phyloP scores from a whole-genome alignment of 2,329 filamentous ascomycete species.

The Colletotrichum musae region DNA sequence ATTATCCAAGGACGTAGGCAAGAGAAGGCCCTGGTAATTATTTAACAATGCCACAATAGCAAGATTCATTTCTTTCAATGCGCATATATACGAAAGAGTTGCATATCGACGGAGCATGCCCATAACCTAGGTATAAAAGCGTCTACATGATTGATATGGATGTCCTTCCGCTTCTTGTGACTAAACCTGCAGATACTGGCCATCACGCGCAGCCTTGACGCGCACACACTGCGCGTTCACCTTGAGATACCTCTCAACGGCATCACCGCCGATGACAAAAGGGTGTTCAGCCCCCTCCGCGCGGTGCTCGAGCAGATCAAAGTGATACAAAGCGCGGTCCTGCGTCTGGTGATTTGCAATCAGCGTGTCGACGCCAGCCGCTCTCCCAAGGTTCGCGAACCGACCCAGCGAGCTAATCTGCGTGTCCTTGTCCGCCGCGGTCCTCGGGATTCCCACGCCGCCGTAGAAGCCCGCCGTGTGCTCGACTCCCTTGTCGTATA shows the following conservation, averaged over 20 bases:
- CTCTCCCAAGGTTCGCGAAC: conserved; percentile 12
- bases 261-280: conserved; percentile 25
- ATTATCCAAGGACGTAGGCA: too few relatives aligned
- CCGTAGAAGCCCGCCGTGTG: conserved; percentile 46
- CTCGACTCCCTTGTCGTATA: conserved; percentile 41
- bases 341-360: conserved; percentile 30
- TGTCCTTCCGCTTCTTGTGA: background rate
- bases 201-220: conserved; percentile 23
- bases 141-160: too few relatives aligned
- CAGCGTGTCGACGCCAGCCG: conserved; percentile 25
- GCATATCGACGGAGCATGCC: too few relatives aligned
- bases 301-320: conserved; percentile 23
- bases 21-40: too few relatives aligned
- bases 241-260: conserved; percentile 10
- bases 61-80: background rate
- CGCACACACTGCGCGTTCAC: conserved; percentile 6
- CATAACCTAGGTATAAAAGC: too few relatives aligned
- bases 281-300: conserved; percentile 6
- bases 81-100: too few relatives aligned
- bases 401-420: conserved; percentile 40
- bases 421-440: conserved; percentile 40
- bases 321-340: conserved; percentile 23
- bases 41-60: too few relatives aligned
- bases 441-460: conserved; percentile 43
- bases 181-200: conserved; percentile 21